Conservation (phyloP, 805 yeast species). For the Spathaspora hagerdaliae region DNA sequence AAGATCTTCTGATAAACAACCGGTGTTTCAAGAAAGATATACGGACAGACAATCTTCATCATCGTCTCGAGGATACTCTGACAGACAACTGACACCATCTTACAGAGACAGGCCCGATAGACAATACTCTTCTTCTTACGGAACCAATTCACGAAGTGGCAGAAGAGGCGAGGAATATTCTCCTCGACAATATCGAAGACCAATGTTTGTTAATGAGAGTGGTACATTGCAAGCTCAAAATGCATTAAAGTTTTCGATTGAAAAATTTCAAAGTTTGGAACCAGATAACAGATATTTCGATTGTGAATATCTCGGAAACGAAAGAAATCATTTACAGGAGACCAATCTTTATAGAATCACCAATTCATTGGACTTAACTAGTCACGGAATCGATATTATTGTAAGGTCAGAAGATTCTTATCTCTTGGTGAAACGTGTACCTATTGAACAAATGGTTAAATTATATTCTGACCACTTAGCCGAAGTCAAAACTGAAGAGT, state of each 20-base stretch:
- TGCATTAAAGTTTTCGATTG: slow-evolving; percentile 23
- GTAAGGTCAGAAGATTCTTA: slow-evolving; percentile 14
- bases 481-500: slow-evolving; percentile 22
- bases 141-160: too few relatives aligned
- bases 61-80: too few relatives aligned
- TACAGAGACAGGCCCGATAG: too few relatives aligned
- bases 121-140: too few relatives aligned
- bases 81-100: too few relatives aligned
- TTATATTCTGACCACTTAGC: slow-evolving; percentile 30
- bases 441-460: slow-evolving; percentile 29
- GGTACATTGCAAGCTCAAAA: slow-evolving; percentile 25
- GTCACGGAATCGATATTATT: slow-evolving; percentile 21
- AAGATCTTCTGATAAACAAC: neutral
- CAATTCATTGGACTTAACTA: slow-evolving; percentile 22
- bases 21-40: too few relatives aligned
- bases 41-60: too few relatives aligned
- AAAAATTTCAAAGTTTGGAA: slow-evolving; percentile 14
- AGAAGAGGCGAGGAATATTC: too few relatives aligned
- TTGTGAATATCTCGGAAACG: slow-evolving; percentile 19
- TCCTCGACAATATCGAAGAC: neutral
- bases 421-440: slow-evolving; percentile 26
- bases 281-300: slow-evolving; percentile 10
- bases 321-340: slow-evolving; percentile 16
- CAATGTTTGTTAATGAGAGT: slow-evolving; percentile 15
- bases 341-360: slow-evolving; percentile 28